Percentiles rank a stretch among this genome's conserved stretches.
Conservation (phyloP, 768 basidiomycete genomes). For the Grammothele lineata region DNA sequence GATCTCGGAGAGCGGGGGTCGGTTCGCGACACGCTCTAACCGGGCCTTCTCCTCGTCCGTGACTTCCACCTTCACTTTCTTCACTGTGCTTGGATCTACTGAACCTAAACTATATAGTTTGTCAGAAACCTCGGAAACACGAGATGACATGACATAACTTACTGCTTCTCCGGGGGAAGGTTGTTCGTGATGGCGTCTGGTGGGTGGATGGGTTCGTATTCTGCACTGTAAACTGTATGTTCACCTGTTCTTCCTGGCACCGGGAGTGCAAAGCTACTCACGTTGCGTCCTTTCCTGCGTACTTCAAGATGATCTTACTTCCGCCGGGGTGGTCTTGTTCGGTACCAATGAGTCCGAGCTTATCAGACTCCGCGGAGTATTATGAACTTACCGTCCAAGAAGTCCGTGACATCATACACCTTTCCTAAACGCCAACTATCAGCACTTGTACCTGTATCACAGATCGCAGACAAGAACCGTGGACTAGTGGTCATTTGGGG, state of each 20-base stretch:
- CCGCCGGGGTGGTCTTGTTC: conserved; percentile 34
- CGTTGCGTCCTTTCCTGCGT: conserved; percentile 50
- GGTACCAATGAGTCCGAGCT: no score
- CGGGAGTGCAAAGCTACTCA: conserved; percentile 4
- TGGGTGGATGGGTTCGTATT: conserved; percentile 89
- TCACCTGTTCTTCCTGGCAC: background rate
- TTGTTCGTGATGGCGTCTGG: conserved; percentile 75
- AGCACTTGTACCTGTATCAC: no score
- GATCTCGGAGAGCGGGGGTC: conserved; percentile 76
- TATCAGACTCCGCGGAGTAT: background rate
- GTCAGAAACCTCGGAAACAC: background rate
- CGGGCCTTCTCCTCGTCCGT: conserved; percentile 65
- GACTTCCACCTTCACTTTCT: conserved; percentile 53
- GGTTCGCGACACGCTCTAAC: conserved; percentile 50
- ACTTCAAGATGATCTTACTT: conserved; percentile 46
- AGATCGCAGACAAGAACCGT: no score
- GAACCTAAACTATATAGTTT: conserved; percentile 49
- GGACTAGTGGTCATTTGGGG: no score
- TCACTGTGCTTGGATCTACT: conserved; percentile 63
- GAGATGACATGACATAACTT: background rate
- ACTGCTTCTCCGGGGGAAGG: conserved; percentile 79
- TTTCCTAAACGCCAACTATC: conserved; percentile 23
- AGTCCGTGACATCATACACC: conserved; percentile 43
- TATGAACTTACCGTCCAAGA: conserved; percentile 31
- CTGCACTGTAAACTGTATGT: conserved; percentile 27